phyloP scores from a whole-genome alignment of 495 filamentous ascomycete species.

The Penicillium bialowiezense region DNA sequence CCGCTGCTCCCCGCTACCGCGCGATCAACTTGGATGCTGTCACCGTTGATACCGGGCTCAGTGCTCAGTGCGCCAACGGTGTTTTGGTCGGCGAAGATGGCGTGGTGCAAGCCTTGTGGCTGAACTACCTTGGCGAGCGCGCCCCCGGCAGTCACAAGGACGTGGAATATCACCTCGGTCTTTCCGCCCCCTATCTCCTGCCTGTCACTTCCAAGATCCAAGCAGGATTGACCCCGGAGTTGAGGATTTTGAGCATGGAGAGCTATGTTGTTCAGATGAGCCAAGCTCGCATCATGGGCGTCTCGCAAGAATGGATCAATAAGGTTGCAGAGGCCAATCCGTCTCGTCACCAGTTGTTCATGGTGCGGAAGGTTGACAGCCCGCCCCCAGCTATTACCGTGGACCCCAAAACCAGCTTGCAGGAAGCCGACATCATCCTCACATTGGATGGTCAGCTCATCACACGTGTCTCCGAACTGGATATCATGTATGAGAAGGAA shows the following conservation, averaged over 20 bases:
- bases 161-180: constrained; percentile 93
- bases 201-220: constrained; percentile 84
- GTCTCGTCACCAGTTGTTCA: constrained; percentile 92
- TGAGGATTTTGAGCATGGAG: constrained; percentile 90
- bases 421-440: constrained; percentile 91
- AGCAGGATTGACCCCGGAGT: constrained; percentile 68
- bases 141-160: constrained; percentile 75
- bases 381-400: constrained; percentile 48
- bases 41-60: constrained; percentile 90
- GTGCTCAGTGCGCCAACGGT: constrained; percentile 90
- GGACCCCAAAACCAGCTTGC: constrained; percentile 45
- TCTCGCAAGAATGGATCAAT: constrained; percentile 91
- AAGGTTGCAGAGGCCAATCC: constrained; percentile 83
- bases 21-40: constrained; percentile 97
- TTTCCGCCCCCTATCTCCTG: constrained; percentile 82
- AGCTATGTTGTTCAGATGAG: constrained; percentile 95
- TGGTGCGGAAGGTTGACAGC: constrained; percentile 91
- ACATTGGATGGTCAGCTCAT: constrained; percentile 88
- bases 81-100: constrained; percentile 88
- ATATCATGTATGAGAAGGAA: constrained; percentile 93
- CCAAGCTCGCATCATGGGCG: constrained; percentile 97
- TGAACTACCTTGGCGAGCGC: constrained; percentile 93
- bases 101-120: constrained; percentile 89
- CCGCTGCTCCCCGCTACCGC: constrained; percentile 85
- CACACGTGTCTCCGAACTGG: constrained; percentile 87